A percentile compares a stretch with the other conserved stretches of the same genome.
phyloP scores from a whole-genome alignment of 805 yeast species.

The Osmozyma mogii region DNA sequence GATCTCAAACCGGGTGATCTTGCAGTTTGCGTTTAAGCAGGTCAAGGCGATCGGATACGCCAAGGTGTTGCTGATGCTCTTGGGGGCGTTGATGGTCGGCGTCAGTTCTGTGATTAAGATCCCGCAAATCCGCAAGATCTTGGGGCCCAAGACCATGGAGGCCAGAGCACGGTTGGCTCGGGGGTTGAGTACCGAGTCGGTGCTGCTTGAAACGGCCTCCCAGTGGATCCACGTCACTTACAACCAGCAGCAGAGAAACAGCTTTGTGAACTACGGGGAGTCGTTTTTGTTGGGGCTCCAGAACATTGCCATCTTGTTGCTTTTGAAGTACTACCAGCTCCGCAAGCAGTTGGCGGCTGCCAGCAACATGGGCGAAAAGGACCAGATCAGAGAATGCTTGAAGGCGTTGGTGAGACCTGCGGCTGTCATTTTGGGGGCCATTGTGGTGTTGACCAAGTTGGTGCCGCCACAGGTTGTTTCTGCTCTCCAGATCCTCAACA shows the following conservation, averaged over 20 bases:
- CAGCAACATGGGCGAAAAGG: slow-evolving; percentile 11
- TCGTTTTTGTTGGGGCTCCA: slow-evolving; percentile 31
- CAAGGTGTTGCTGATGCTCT: slow-evolving; percentile 22
- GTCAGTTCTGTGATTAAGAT: slow-evolving; percentile 30
- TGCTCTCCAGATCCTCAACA: slow-evolving; percentile 27
- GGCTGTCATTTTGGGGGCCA: slow-evolving; percentile 18
- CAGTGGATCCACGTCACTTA: slow-evolving; percentile 33
- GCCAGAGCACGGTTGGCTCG: slow-evolving; percentile 23
- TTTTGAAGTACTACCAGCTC: slow-evolving; percentile 27
- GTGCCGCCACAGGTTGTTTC: slow-evolving; percentile 22
- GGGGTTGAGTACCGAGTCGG: slow-evolving; percentile 30
- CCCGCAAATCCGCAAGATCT: slow-evolving; percentile 33
- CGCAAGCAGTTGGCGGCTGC: slow-evolving; percentile 13
- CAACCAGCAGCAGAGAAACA: slow-evolving; percentile 25
- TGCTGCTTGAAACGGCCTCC: slow-evolving; percentile 28
- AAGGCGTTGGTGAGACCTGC: slow-evolving; percentile 19
- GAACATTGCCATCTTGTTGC: slow-evolving; percentile 27
- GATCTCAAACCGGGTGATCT: slow-evolving; percentile 29
- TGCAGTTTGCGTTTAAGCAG: slow-evolving; percentile 30
- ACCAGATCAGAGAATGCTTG: slow-evolving; percentile 9
- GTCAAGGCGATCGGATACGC: slow-evolving; percentile 26
- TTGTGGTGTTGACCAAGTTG: slow-evolving; percentile 22
- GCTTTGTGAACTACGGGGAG: slow-evolving; percentile 35
- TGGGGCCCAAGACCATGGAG: slow-evolving; percentile 17
- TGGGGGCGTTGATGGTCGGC: slow-evolving; percentile 29